These are phyloP conservation scores for Clavispora phyllophila DNA, from an alignment of 805 yeast species.

Conservation along the genomic window DNA sequence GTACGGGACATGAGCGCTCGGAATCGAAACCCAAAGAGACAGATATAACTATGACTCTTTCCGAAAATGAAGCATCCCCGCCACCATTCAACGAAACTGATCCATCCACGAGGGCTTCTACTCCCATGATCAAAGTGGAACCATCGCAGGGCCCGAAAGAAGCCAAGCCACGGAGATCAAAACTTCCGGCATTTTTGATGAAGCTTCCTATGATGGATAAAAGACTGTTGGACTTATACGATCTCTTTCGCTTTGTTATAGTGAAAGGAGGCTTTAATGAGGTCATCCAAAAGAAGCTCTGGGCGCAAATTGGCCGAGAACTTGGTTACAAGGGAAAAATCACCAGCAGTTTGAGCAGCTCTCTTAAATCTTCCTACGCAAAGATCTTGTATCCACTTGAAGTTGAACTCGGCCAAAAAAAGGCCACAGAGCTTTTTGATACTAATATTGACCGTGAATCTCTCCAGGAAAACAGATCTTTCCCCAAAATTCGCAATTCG, in stretches of 20 bases:
- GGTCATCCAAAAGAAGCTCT: constrained; percentile 61
- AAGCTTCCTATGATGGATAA: constrained; percentile 66
- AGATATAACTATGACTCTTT: neutral
- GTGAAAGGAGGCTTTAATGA: constrained; percentile 61
- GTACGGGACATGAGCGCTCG: constrained; percentile 9
- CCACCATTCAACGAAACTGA: neutral
- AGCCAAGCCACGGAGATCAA: neutral
- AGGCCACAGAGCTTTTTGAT: constrained; percentile 1
- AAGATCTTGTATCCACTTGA: constrained; percentile 35
- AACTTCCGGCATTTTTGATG: constrained; percentile 18
- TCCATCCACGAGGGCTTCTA: neutral
- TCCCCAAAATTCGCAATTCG: neutral
- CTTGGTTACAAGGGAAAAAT: constrained; percentile 70
- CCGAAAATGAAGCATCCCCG: neutral
- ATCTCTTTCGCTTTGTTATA: constrained; percentile 52
- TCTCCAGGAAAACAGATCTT: neutral
- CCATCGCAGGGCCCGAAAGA: neutral
- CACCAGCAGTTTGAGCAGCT: constrained; percentile 65
- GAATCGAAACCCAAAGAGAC: neutral
- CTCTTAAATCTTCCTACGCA: constrained; percentile 56
- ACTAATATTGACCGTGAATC: too few species aligned
- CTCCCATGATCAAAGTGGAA: neutral
- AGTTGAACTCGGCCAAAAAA: constrained; percentile 10
- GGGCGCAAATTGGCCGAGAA: constrained; percentile 84
- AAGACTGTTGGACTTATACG: constrained; percentile 59